phyloP scores from a whole-genome alignment of 139 green algal species.

The Zygnema cylindricum region DNA sequence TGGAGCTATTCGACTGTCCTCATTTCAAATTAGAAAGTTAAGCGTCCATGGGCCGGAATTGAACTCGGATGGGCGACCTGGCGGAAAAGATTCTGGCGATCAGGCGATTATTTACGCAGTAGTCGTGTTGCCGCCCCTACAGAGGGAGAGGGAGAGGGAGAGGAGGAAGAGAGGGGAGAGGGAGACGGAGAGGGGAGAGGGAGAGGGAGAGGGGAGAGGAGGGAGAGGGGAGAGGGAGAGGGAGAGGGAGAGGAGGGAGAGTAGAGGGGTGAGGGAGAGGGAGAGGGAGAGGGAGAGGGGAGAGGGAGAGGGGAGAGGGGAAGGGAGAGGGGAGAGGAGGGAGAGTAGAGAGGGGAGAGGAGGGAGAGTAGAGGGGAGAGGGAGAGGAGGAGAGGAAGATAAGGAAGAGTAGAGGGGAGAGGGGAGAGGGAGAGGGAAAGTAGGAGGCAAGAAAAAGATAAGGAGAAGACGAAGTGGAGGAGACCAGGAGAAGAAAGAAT shows the following conservation, averaged over 20 bases:
- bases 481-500: no score
- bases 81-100: no score
- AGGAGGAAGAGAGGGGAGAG: not conserved
- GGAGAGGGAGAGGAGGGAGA: not conserved
- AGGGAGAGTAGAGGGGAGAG: not conserved
- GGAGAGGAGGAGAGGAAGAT: not conserved
- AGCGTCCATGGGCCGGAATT: no score
- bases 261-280: not conserved
- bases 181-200: not conserved
- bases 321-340: not conserved
- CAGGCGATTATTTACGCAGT: no score
- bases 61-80: no score
- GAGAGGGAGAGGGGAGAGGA: not conserved
- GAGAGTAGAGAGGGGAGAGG: not conserved
- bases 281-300: not conserved
- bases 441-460: no score
- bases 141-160: constrained; percentile 25
- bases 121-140: no score
- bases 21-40: no score
- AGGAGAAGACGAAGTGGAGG: no score
- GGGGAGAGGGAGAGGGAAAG: not conserved
- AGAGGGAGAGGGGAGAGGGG: not conserved
- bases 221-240: not conserved
- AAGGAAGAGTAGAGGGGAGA: not conserved
- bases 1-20: no score